These are phyloP conservation scores for Aureobasidium sp. DNA, from an alignment of 2,329 filamentous ascomycete genomes.

Conservation along the genomic window DNA sequence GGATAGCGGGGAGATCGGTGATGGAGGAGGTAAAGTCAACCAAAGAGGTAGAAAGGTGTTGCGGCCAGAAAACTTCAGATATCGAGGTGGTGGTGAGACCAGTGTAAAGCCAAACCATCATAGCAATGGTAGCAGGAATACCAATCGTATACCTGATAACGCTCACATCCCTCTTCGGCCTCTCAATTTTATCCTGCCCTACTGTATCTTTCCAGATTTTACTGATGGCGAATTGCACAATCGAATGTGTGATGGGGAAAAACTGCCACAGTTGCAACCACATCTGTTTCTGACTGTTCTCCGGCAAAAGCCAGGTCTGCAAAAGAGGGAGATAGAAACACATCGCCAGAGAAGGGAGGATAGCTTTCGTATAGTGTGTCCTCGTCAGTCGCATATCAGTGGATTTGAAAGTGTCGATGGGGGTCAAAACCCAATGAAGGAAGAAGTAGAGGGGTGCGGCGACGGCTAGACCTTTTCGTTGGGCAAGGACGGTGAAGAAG, in stretches of 20 bases:
- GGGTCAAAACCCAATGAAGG: constrained; percentile 28
- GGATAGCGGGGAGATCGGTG: background rate
- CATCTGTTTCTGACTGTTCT: background rate
- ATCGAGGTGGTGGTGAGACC: background rate
- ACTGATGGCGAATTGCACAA: constrained; percentile 17
- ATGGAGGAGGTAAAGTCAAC: background rate
- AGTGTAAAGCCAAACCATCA: constrained; percentile 9
- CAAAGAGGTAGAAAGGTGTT: background rate
- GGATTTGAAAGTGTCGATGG: constrained; percentile 26
- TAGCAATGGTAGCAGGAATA: constrained; percentile 4
- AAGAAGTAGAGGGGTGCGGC: constrained; percentile 31
- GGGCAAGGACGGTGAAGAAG: constrained; percentile 21
- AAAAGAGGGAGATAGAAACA: constrained; percentile 21
- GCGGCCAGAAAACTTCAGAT: constrained; percentile 1
- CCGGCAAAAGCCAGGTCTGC: constrained; percentile 14
- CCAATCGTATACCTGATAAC: constrained; percentile 12
- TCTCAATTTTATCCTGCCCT: constrained; percentile 13
- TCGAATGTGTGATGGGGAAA: constrained; percentile 14
- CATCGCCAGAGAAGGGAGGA: constrained; percentile 23
- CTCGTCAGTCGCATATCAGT: constrained; percentile 27
- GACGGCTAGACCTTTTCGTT: constrained; percentile 24
- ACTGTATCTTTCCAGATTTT: constrained; percentile 18
- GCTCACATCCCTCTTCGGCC: constrained; percentile 14
- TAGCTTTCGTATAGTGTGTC: constrained; percentile 20
- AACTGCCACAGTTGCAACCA: constrained; percentile 12